A percentile compares a stretch with the other conserved stretches of the same genome.
Conservation (phyloP, 2,329 filamentous ascomycete genomes). For the Sclerotinia subarctica region DNA sequence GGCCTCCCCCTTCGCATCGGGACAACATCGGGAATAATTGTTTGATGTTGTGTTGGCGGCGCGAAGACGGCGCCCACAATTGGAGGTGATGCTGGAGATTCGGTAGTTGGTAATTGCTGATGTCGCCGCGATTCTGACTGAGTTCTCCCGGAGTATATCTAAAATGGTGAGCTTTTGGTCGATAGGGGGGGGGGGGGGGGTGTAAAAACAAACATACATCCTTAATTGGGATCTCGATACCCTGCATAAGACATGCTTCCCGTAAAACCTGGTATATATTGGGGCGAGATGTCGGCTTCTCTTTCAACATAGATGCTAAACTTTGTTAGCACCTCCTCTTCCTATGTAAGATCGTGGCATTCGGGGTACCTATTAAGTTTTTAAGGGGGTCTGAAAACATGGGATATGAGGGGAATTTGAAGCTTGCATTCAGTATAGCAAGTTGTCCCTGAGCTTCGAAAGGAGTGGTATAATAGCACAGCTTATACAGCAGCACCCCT, state of each 20-base stretch:
- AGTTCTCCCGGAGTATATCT: slow-evolving; percentile 69
- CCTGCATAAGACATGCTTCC: slow-evolving; percentile 86
- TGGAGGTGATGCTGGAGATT: slow-evolving; percentile 51
- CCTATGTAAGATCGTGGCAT: background rate
- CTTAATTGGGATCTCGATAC: slow-evolving; percentile 79
- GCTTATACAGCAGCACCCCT: slow-evolving; percentile 91
- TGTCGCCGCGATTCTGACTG: slow-evolving; percentile 60
- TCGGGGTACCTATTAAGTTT: slow-evolving; percentile 73
- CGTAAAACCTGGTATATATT: slow-evolving; percentile 92
- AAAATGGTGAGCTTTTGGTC: slow-evolving; percentile 21
- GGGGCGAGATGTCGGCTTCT: slow-evolving; percentile 71
- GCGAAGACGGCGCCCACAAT: slow-evolving; percentile 79
- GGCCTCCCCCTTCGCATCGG: slow-evolving; percentile 91
- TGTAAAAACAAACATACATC: slow-evolving; percentile 60
- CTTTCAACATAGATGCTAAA: slow-evolving; percentile 82
- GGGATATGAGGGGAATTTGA: slow-evolving; percentile 85
- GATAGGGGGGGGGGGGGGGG: slow-evolving; percentile 1
- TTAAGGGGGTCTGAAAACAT: slow-evolving; percentile 87
- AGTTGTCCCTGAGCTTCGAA: slow-evolving; percentile 98
- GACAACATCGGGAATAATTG: slow-evolving; percentile 79
- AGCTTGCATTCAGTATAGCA: slow-evolving; percentile 93
- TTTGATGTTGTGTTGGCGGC: slow-evolving; percentile 66
- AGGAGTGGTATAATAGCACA: slow-evolving; percentile 98
- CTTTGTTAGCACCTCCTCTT: slow-evolving; percentile 23
- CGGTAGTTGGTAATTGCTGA: slow-evolving; percentile 56